These are phyloP conservation scores for Ogataea degrootiae DNA, from an alignment of 805 yeast genomes.

Conservation along the genomic window DNA sequence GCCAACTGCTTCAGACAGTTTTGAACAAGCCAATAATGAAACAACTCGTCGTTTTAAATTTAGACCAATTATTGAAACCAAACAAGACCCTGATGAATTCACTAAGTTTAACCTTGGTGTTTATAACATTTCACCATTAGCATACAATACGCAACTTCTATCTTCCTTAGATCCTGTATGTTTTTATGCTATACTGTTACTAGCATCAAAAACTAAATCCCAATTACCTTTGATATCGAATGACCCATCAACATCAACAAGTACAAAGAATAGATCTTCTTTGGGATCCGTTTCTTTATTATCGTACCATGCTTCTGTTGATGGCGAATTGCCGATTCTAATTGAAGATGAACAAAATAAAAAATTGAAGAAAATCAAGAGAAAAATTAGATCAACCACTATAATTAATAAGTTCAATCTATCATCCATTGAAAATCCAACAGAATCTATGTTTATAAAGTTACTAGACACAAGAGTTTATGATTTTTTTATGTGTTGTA, in stretches of 20 bases:
- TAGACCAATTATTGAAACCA: not conserved
- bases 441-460: conserved; percentile 33
- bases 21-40: conserved; percentile 4
- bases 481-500: conserved; percentile 37
- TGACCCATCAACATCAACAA: not conserved
- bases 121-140: conserved; percentile 37
- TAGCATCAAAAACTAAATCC: conserved; percentile 41
- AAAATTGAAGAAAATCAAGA: conserved; percentile 21
- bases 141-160: conserved; percentile 23
- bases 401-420: conserved; percentile 34
- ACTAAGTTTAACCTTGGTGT: conserved; percentile 48
- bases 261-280: conserved; percentile 1
- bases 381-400: conserved; percentile 34
- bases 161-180: conserved; percentile 60
- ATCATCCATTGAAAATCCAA: conserved; percentile 27
- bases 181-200: conserved; percentile 39
- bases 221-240: conserved; percentile 34
- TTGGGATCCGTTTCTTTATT: conserved; percentile 37
- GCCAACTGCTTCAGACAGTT: conserved; percentile 24
- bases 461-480: conserved; percentile 44
- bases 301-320: conserved; percentile 45
- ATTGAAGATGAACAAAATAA: conserved; percentile 44
- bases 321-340: conserved; percentile 49
- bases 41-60: conserved; percentile 21
- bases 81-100: conserved; percentile 19